Base-by-base conservation (phyloP, 2,329 filamentous ascomycete genomes). In the Rachicladosporium sp. region DNA sequence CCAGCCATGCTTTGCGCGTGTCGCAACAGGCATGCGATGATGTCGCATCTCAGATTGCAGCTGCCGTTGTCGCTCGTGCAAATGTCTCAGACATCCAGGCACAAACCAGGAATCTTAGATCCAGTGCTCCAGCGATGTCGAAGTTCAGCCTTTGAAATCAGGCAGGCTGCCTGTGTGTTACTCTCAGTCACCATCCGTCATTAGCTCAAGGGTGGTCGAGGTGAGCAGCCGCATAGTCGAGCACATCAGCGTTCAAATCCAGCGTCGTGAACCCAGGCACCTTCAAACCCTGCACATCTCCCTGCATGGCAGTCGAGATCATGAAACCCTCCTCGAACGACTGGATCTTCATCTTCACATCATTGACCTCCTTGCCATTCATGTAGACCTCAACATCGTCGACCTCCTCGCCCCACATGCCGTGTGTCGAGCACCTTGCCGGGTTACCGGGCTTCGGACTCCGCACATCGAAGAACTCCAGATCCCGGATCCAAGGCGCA, bases 401-500 rank as follows among this genome's bases (percentile, higher is more conserved):
- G 2, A 67, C 54, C 19, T 61, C 58, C 43, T 65, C 66, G 7
- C 66, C 68, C 67, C 65, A 70, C 1, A 52, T 52, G 0, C 66
- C 66, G 44, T 61, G 47, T 30, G 62, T 66, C 27, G 58, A 61
- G 47, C 65, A 68, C 21, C 64, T 52, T 7, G 66, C 57, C 1
- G 58, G 57, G 1, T 56, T 59, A 2, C 64, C 67, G 1, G 63
- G 53, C 10, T 47, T 56, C 9, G 79, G 78, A 36, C 78, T 71
- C 37, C 67, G 64, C 38, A 84, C 80, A 36, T 68, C 63, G 42
- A 68, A 65, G 54, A 89, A 84, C 51, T 87, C 79, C 6, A 88
- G 63, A 36, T 81, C 73, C 37, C 65, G 65, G 36, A 89, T 66
- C 83, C 83, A 89, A 3, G 68, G 66, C 0, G 83, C 83, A 6